phyloP scores from a whole-genome alignment of 257 asterid species.

The Cynanchum wilfordii region DNA sequence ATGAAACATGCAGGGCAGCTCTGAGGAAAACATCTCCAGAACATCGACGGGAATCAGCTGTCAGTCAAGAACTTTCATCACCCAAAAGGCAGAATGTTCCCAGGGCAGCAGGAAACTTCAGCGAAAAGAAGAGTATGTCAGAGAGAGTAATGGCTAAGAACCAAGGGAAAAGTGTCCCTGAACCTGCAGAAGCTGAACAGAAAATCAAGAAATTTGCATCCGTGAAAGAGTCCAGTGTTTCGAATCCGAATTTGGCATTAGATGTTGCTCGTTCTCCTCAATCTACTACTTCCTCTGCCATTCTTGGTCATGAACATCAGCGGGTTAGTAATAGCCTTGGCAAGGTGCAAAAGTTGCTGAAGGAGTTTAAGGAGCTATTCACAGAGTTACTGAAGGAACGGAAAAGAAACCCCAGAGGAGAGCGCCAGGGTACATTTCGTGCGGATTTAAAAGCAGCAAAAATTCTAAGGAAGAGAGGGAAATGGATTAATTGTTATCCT shows the following conservation, averaged over 20 bases:
- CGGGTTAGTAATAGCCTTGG: neutral
- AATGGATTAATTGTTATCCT: neutral
- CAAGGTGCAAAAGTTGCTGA: neutral
- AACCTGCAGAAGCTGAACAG: no score
- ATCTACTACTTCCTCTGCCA: no score
- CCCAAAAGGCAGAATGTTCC: no score
- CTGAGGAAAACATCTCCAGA: neutral
- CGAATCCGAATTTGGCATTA: no score
- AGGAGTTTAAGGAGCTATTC: neutral
- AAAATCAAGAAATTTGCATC: no score
- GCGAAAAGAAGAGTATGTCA: no score
- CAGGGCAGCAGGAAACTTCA: no score
- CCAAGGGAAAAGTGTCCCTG: no score
- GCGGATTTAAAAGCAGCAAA: slow-evolving; percentile 3
- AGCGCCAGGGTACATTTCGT: neutral
- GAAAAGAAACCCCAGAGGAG: neutral
- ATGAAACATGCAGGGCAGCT: neutral
- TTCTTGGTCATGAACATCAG: neutral
- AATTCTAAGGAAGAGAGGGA: neutral
- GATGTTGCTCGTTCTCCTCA: no score
- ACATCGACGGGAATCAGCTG: neutral
- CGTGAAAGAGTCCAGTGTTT: no score
- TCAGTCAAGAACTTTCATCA: no score
- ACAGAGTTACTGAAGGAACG: neutral
- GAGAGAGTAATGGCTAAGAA: no score